phyloP scores from a whole-genome alignment of 192 early-diverging fungal genomes.

The Coemansia sp. region DNA sequence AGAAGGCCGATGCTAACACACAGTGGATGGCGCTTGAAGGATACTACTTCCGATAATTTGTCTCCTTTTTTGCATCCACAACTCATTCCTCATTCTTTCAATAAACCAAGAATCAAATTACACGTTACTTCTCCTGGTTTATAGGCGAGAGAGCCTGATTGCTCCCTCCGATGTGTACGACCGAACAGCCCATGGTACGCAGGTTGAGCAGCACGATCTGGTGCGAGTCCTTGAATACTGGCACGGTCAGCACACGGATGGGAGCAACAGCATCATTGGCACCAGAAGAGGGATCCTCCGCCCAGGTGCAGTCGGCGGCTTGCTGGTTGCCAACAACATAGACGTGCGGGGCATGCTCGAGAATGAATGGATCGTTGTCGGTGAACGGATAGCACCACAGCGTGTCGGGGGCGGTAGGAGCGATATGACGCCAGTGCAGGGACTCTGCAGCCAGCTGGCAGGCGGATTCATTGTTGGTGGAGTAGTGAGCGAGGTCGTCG shows the following conservation, averaged over 20 bases:
- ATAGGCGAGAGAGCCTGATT: no score
- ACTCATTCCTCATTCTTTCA: neutral
- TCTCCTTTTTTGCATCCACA: no score
- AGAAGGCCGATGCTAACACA: slow-evolving; percentile 34
- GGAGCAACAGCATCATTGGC: slow-evolving; percentile 57
- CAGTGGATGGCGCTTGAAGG: slow-evolving; percentile 53
- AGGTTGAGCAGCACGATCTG: slow-evolving; percentile 80
- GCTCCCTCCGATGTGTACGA: slow-evolving; percentile 6
- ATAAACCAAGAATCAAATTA: no score
- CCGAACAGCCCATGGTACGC: slow-evolving; percentile 59
- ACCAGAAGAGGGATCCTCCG: neutral
- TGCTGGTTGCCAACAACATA: slow-evolving; percentile 90
- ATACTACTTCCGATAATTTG: slow-evolving; percentile 20
- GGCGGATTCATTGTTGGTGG: slow-evolving; percentile 48
- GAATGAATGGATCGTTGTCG: slow-evolving; percentile 84
- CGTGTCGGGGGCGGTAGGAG: slow-evolving; percentile 93
- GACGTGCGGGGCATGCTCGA: slow-evolving; percentile 73
- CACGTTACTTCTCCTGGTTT: no score
- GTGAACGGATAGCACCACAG: slow-evolving; percentile 93
- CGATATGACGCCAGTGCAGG: slow-evolving; percentile 83
- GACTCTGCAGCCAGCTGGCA: slow-evolving; percentile 72
- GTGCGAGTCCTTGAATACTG: slow-evolving; percentile 68
- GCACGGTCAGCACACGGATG: slow-evolving; percentile 74
- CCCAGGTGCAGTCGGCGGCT: slow-evolving; percentile 58
- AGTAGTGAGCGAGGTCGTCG: slow-evolving; percentile 81